Evolutionary conservation across 1,284 basidiomycete genomes (phyloP), one percentile per base, ranked within the genome.

Genomic region (Lentinula novae-zelandiae): DNA sequence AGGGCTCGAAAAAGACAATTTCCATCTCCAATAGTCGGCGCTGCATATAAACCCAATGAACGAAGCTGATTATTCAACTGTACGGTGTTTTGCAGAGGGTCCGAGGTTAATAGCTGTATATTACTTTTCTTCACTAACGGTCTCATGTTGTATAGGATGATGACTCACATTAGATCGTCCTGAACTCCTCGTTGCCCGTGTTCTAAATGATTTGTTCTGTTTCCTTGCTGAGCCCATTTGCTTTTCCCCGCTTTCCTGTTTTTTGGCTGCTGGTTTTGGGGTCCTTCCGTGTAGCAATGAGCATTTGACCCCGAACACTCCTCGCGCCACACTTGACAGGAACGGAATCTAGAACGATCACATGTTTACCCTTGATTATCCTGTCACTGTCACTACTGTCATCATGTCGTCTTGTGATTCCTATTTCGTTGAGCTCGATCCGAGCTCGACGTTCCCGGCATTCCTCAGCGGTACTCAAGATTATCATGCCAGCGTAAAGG

Each of bases 1-100:
- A 93, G 78, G 1, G 90, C 88, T 54, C 92, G 87, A 73, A 94
- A 95, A 60, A 95, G 83, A 75, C 92, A 95, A 74, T 95, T 95
- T 55, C 93, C 92, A 72, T 95, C 92, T 53, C 92, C 92, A 50
- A 92, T 73, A 39, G 89, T 92, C 64, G 84, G 79, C 13, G 89
- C 89, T 40, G 90, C 87, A 71, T 93, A 93, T 31, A 93, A 78
- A 4, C 91, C 91, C 52, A 92, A 75, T 7, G 84, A 79, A 53
- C 84, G 82, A 38, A 94, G 82, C 73, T 92, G 90, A 61, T 81
- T 77, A 20, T 78, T 83, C 66, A 93, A 84, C 59, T 79, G 78
- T 63, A 81, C 80, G 40, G 85, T 87, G 70, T 86, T 89, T 66
- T 83, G 76, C 48, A 78, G 79, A 31, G 88, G 85, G 73, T 90